Conservation (phyloP, 2,329 filamentous ascomycete species). For the Pseudocercospora ulei region DNA sequence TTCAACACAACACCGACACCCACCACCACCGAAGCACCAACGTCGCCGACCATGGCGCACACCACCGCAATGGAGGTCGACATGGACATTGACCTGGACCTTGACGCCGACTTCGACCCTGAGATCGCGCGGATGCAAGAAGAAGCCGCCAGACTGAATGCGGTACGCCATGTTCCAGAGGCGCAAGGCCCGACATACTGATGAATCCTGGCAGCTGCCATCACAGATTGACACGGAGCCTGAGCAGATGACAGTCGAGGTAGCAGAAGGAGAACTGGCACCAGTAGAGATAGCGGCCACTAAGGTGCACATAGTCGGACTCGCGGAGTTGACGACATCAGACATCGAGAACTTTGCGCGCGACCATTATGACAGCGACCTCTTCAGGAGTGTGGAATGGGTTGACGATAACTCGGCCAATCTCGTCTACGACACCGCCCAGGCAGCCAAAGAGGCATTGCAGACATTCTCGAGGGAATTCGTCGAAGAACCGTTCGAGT, state of each 20-base stretch:
- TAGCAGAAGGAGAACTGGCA: slow-evolving; percentile 32
- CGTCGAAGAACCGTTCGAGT: slow-evolving; percentile 45
- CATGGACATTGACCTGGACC: slow-evolving; percentile 32
- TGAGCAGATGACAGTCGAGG: slow-evolving; percentile 27
- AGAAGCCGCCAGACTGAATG: slow-evolving; percentile 26
- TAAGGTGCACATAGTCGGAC: slow-evolving; percentile 75
- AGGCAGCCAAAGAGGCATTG: slow-evolving; percentile 48
- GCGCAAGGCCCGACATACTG: slow-evolving; percentile 10
- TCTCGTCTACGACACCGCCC: slow-evolving; percentile 57
- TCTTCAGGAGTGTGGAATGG: slow-evolving; percentile 68
- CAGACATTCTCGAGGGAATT: slow-evolving; percentile 39
- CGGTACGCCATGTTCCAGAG: slow-evolving; percentile 22
- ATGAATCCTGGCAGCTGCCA: slow-evolving; percentile 21
- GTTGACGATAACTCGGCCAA: slow-evolving; percentile 90
- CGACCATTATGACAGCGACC: slow-evolving; percentile 53
- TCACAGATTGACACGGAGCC: slow-evolving; percentile 21
- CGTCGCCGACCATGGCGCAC: slow-evolving; percentile 5
- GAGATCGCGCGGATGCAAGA: slow-evolving; percentile 31
- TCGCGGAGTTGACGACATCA: slow-evolving; percentile 69
- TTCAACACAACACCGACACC: neutral
- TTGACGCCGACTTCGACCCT: slow-evolving; percentile 31
- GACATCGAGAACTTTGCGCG: slow-evolving; percentile 61
- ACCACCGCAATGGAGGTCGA: slow-evolving; percentile 16
- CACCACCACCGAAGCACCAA: slow-evolving; percentile 5
- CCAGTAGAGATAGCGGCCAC: slow-evolving; percentile 38